Base-by-base conservation (phyloP, 1,284 basidiomycete species). In the Naganishia sp. region DNA sequence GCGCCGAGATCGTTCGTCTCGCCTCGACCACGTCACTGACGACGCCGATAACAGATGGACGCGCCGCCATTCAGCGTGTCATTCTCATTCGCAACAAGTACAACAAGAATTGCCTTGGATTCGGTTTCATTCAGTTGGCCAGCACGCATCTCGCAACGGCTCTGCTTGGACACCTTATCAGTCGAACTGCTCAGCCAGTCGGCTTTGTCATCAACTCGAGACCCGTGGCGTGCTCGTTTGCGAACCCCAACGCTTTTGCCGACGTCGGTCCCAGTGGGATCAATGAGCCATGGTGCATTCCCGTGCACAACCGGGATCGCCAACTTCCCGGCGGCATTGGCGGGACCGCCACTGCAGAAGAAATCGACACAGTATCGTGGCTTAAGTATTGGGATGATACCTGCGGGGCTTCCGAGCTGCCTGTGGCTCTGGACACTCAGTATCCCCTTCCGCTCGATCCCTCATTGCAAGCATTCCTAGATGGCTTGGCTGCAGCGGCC, bases 91-190 rank as follows among this genome's bases (percentile, higher is more conserved):
- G 91, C 76, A 92, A 96, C 79, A 88, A 89, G 74, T 84, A 85
- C 9, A 89, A 89, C 0, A 84, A 88, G 81, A 86, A 87, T 2
- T 91, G 90, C 74, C 93, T 91, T 84, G 90, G 94, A 17, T 94
- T 93, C 76, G 87, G 90, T 0, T 97, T 97, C 75, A 89, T 94
- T 15, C 92, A 96, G 74, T 90, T 95, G 72, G 82, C 89, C 35
- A 90, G 93, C 69, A 78, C 87, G 7, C 85, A 88, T 88, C 90
- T 61, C 9, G 80, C 80, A 0, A 84, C 88, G 2, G 81, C 85
- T 1, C 86, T 92, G 17, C 82, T 95, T 7, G 89, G 87, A 5
- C 86, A 87, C 42, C 88, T 86, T 6, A 89, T 93, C 86, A 90
- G 89, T 25, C 84, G 90, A 2, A 85, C 88, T 69, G 82, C 89